Evolutionary conservation across 257 asterid species (phyloP).

Genomic region (Solanum lignicaule): DNA sequence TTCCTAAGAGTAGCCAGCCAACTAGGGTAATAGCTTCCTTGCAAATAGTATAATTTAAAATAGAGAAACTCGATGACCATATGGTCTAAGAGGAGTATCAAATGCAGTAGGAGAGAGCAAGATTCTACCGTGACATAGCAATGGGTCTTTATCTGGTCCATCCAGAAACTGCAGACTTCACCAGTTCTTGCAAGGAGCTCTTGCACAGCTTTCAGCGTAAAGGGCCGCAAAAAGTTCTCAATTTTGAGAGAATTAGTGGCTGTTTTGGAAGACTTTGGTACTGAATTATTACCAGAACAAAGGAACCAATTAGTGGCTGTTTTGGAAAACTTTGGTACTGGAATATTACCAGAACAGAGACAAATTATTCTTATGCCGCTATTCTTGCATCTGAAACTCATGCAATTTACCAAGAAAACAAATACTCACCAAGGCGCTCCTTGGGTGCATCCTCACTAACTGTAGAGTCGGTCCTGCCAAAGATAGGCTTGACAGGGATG

Average conservation of each 20-base stretch:
- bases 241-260: constrained; percentile 27
- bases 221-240: constrained; percentile 24
- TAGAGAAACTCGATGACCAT: not conserved
- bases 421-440: constrained; percentile 20
- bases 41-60: not conserved
- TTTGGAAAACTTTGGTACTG: constrained; percentile 21
- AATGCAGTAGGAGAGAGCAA: not conserved
- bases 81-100: not conserved
- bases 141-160: constrained; percentile 38
- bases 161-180: constrained; percentile 20
- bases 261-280: constrained; percentile 18
- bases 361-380: not conserved
- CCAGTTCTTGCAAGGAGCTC: constrained; percentile 25
- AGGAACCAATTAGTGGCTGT: constrained; percentile 6
- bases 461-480: not conserved
- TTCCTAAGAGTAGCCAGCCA: not conserved
- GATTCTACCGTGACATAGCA: constrained; percentile 28
- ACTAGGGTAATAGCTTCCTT: not conserved
- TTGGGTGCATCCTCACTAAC: constrained; percentile 3
- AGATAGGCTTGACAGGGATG: not conserved
- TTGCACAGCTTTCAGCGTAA: constrained; percentile 30
- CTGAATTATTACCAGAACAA: not conserved
- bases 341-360: not conserved
- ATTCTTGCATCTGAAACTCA: not conserved
- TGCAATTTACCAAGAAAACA: not conserved